Evolutionary conservation across 2,329 filamentous ascomycete genomes (phyloP).

Genomic region (Didymella exigua): DNA sequence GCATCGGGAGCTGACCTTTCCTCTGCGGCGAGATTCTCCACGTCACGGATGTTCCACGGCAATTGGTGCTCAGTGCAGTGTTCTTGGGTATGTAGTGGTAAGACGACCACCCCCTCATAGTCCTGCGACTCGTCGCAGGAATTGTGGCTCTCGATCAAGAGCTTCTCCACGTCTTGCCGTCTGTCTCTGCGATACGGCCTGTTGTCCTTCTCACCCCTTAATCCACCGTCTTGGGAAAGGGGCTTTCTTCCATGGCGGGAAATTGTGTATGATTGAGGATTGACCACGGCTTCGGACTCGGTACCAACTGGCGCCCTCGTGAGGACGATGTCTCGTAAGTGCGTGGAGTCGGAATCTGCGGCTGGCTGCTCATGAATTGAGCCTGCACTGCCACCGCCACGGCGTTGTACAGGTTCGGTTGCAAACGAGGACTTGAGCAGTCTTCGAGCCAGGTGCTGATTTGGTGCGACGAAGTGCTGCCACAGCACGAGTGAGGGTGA

Average conservation of each 20-base stretch:
- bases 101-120: conserved; percentile 27
- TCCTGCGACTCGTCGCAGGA: conserved; percentile 20
- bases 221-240: not conserved
- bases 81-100: conserved; percentile 9
- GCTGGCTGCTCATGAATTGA: not conserved
- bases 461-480: conserved; percentile 41
- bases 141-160: conserved; percentile 11
- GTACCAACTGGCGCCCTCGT: not conserved
- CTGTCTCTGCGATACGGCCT: not conserved
- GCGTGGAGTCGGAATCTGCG: not conserved
- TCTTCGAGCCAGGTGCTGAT: conserved; percentile 14
- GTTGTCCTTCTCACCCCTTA: not conserved
- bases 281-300: not conserved
- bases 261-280: too few species aligned
- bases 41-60: conserved; percentile 25
- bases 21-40: conserved; percentile 7
- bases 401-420: conserved; percentile 6
- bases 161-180: not conserved
- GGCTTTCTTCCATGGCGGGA: not conserved
- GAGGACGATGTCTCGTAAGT: not conserved
- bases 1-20: conserved; percentile 14
- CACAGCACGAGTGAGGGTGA: conserved; percentile 39
- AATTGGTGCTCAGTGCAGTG: conserved; percentile 15
- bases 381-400: not conserved
- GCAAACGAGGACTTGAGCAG: conserved; percentile 28